Evolutionary conservation across 371 early-diverging fungal species (phyloP).

Genomic region (Rhizopus microsporus): DNA sequence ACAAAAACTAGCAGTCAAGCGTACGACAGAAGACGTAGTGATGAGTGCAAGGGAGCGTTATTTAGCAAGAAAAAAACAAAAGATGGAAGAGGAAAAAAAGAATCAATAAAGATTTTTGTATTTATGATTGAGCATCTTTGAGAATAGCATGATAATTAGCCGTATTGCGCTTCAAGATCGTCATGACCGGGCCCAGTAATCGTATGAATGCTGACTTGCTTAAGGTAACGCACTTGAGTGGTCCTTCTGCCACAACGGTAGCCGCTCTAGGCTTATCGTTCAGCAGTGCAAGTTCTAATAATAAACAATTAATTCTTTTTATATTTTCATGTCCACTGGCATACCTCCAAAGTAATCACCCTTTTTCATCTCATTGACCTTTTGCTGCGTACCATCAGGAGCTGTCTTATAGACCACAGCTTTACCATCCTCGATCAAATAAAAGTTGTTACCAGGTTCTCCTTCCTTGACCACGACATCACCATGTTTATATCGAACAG

Average conservation of each 20-base stretch:
- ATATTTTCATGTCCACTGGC: not conserved
- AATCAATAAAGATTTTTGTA: not conserved
- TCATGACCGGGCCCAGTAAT: constrained; percentile 90
- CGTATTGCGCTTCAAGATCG: constrained; percentile 84
- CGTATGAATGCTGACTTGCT: constrained; percentile 92
- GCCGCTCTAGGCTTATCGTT: constrained; percentile 92
- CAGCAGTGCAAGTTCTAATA: constrained; percentile 85
- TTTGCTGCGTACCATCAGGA: constrained; percentile 70
- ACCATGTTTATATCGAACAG: constrained; percentile 63
- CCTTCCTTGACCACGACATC: constrained; percentile 74
- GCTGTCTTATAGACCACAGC: constrained; percentile 50
- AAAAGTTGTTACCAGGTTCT: constrained; percentile 64
- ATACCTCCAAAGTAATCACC: constrained; percentile 96
- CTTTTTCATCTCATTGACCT: constrained; percentile 74
- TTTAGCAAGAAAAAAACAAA: constrained; percentile 71
- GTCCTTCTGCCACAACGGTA: constrained; percentile 86
- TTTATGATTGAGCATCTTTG: constrained; percentile 12
- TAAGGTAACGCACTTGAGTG: constrained; percentile 89
- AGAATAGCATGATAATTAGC: constrained; percentile 70
- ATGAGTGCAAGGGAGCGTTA: constrained; percentile 78
- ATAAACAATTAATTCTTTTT: not conserved
- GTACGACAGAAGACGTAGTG: constrained; percentile 68
- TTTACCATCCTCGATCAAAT: constrained; percentile 88
- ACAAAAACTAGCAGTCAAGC: constrained; percentile 57
- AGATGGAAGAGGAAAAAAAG: constrained; percentile 28